These are phyloP conservation scores for Coffea canephora DNA, from an alignment of 257 asterid species.

Conservation along the genomic window DNA sequence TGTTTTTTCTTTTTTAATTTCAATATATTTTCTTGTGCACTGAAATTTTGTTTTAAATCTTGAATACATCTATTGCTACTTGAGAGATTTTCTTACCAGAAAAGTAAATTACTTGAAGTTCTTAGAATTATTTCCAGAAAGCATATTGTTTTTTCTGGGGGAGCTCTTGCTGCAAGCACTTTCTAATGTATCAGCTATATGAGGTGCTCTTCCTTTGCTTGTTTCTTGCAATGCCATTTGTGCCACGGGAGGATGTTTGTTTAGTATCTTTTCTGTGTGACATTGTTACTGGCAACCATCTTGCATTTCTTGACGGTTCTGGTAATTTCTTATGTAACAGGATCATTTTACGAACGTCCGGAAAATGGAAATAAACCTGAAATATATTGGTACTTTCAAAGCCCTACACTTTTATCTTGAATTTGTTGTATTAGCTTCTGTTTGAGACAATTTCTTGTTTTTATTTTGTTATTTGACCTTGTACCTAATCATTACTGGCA, in stretches of 20 bases:
- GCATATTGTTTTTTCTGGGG: neutral
- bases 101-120: neutral
- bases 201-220: neutral
- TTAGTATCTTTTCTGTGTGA: neutral
- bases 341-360: slow-evolving; percentile 74
- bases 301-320: neutral
- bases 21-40: neutral
- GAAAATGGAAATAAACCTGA: slow-evolving; percentile 71
- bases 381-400: slow-evolving; percentile 70
- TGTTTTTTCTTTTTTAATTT: neutral
- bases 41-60: neutral
- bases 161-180: neutral
- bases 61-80: neutral
- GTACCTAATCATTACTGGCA: neutral
- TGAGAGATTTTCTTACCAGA: neutral
- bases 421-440: neutral
- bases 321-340: slow-evolving; percentile 44
- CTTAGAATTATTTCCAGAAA: neutral
- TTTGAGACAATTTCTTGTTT: neutral
- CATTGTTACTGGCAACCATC: neutral
- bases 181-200: neutral
- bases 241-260: neutral
- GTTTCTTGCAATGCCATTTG: neutral
- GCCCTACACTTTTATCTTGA: neutral
- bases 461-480: neutral